Evolutionary conservation across 306 rosid species (phyloP).

Genomic region (Prosopis cineraria): DNA sequence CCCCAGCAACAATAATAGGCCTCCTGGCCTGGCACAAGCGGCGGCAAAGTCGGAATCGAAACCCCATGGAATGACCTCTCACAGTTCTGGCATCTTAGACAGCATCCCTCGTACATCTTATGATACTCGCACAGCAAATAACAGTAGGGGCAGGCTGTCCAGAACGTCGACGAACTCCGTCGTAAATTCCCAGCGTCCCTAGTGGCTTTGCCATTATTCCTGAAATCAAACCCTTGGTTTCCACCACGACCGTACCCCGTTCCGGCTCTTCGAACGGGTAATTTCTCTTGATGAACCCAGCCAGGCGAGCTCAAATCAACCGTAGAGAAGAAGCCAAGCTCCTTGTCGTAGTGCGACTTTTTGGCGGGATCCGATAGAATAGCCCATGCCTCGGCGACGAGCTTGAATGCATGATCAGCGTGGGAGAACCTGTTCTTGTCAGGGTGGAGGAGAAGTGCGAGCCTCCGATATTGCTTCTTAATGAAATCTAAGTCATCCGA

Average conservation of each 20-base stretch:
- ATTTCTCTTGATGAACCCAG: slow-evolving; percentile 42
- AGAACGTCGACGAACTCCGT: slow-evolving; percentile 56
- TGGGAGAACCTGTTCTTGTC: slow-evolving; percentile 73
- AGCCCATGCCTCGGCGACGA: slow-evolving; percentile 87
- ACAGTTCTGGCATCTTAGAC: slow-evolving; percentile 86
- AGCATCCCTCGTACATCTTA: slow-evolving; percentile 70
- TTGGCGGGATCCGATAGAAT: slow-evolving; percentile 60
- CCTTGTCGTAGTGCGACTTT: slow-evolving; percentile 61
- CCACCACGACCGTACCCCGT: neutral
- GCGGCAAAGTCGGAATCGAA: slow-evolving; percentile 57
- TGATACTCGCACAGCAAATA: slow-evolving; percentile 72
- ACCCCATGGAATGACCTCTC: slow-evolving; percentile 68
- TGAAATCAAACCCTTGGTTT: neutral
- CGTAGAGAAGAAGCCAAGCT: slow-evolving; percentile 36
- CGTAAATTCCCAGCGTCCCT: slow-evolving; percentile 15
- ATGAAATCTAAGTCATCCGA: slow-evolving; percentile 61
- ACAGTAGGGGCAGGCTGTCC: slow-evolving; percentile 98
- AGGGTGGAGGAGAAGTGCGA: slow-evolving; percentile 80
- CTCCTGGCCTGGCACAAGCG: slow-evolving; percentile 72
- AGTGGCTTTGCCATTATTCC: neutral
- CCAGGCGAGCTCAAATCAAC: slow-evolving; percentile 31
- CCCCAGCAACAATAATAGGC: slow-evolving; percentile 91
- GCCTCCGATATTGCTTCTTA: slow-evolving; percentile 67
- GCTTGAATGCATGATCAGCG: slow-evolving; percentile 75
- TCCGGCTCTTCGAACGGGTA: slow-evolving; percentile 51